Percentiles rank a stretch among this genome's conserved stretches.
phyloP scores from a whole-genome alignment of 495 filamentous ascomycete species.

The Aspergillus campestris region DNA sequence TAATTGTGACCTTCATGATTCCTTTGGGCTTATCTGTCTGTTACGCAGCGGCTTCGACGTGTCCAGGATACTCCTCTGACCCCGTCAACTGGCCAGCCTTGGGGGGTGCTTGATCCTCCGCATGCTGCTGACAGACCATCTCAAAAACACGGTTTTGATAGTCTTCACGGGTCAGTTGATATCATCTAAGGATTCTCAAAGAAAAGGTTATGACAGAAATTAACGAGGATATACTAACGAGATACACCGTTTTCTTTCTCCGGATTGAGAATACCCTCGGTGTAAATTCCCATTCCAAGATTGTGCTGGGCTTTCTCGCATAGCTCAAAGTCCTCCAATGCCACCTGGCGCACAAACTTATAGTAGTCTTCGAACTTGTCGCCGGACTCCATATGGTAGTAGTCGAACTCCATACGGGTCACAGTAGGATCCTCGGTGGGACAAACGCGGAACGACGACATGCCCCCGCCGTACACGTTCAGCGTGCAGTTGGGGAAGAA shows the following conservation, averaged over 20 bases:
- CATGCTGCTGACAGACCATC: constrained; percentile 42
- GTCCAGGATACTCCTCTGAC: constrained; percentile 2
- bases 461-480: constrained; percentile 54
- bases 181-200: not conserved
- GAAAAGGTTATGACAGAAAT: not conserved
- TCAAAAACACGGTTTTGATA: constrained; percentile 50
- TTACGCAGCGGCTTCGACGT: constrained; percentile 21
- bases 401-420: constrained; percentile 56
- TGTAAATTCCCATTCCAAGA: constrained; percentile 46
- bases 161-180: constrained; percentile 17
- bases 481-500: constrained; percentile 56
- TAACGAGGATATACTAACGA: constrained; percentile 25
- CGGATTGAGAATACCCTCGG: constrained; percentile 51
- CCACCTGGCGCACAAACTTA: constrained; percentile 52
- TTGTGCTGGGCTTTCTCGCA: constrained; percentile 53
- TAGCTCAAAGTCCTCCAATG: constrained; percentile 51
- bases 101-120: constrained; percentile 16
- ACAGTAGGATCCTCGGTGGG: constrained; percentile 44
- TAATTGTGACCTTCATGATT: too few relatives aligned
- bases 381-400: constrained; percentile 45
- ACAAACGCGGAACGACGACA: constrained; percentile 52
- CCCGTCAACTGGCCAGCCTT: constrained; percentile 4
- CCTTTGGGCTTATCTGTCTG: not conserved
- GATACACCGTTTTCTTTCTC: constrained; percentile 50
- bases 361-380: constrained; percentile 53